These are phyloP conservation scores for slime mould (Dictyostelium discoideum) DNA, from an alignment of 78 protist genomes.

Conservation along the genomic window DNA sequence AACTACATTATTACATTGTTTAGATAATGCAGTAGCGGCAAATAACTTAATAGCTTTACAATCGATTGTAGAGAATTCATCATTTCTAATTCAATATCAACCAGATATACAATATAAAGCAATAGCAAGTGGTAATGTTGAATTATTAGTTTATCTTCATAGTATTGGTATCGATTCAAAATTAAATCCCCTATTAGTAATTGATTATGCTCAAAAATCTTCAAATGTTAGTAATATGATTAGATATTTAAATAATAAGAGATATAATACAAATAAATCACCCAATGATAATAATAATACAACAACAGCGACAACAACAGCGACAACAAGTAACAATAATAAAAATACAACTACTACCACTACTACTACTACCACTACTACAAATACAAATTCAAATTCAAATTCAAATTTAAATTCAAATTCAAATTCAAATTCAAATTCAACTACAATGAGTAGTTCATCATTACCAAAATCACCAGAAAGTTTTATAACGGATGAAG, in stretches of 20 bases:
- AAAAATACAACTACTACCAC: not conserved
- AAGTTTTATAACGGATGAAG: not conserved
- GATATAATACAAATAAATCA: not conserved
- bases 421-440: not conserved
- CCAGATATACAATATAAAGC: constrained; percentile 25
- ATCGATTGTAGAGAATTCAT: not conserved
- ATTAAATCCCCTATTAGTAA: not conserved
- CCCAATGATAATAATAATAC: not conserved
- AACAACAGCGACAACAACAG: not conserved
- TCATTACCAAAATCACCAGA: not conserved
- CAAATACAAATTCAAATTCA: not conserved
- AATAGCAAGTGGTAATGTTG: not conserved
- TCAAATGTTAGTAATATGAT: not conserved
- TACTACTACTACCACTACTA: not conserved
- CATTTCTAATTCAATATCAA: not conserved
- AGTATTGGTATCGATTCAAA: not conserved
- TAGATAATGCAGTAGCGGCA: not conserved
- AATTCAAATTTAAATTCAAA: no score
- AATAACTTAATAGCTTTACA: not conserved
- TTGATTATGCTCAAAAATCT: not conserved
- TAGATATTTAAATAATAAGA: constrained; percentile 2
- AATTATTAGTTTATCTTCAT: not conserved
- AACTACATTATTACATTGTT: not conserved
- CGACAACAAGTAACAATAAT: not conserved
- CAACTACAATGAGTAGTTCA: not conserved